Conservation (phyloP, 2,329 filamentous ascomycete species). For the Juglanconis juglandina region DNA sequence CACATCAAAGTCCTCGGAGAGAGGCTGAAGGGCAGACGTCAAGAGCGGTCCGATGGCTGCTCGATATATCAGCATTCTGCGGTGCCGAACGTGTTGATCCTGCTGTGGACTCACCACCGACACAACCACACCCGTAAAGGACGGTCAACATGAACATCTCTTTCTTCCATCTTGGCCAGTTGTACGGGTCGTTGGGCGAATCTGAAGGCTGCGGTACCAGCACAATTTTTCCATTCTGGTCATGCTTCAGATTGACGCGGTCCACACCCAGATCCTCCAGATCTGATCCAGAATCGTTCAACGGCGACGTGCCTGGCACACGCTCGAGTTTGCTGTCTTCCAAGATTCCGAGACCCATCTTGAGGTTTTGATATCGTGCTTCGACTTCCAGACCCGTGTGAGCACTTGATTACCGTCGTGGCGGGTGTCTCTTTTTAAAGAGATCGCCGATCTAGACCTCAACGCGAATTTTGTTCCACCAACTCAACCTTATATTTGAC, state of each 20-base stretch:
- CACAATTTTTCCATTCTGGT: constrained; percentile 34
- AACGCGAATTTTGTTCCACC: no score
- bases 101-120: constrained; percentile 24
- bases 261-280: constrained; percentile 19
- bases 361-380: not conserved
- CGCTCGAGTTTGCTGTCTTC: constrained; percentile 25
- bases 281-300: constrained; percentile 22
- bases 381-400: not conserved
- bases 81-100: not conserved
- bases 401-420: not conserved
- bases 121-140: constrained; percentile 36
- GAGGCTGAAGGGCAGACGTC: constrained; percentile 32
- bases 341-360: constrained; percentile 25
- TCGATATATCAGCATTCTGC: not conserved
- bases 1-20: constrained; percentile 30
- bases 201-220: constrained; percentile 48
- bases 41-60: constrained; percentile 35
- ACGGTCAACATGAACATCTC: constrained; percentile 35
- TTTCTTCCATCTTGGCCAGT: constrained; percentile 38
- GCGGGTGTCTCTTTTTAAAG: no score
- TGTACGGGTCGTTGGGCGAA: constrained; percentile 45
- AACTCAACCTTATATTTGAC: no score
- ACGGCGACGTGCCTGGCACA: constrained; percentile 25
- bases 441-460: no score
- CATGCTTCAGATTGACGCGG: constrained; percentile 24